Base-by-base conservation (phyloP, 805 yeast genomes). In the Wilhelminamyces savonicus region DNA sequence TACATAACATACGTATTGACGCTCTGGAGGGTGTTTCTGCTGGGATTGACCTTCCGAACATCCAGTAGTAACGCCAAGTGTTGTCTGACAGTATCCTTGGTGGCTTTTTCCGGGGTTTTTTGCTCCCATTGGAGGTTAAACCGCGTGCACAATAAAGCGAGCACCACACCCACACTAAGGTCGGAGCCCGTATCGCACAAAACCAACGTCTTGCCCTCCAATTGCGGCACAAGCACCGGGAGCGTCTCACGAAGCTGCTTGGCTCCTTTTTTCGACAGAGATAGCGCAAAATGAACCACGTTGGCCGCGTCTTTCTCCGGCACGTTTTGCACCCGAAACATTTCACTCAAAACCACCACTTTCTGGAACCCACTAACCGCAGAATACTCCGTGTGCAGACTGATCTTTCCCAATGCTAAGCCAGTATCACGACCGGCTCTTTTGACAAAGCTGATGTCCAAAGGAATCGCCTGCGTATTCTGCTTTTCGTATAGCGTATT, bases 1-100 rank as follows among this genome's bases (percentile, higher is more conserved):
- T n/a, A 17, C 42, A 80, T 71, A 18, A 80, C 40, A 36, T 39
- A 73, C 2, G 76, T 53, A 38, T 84, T 81, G 2, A 82, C 75
- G 17, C 88, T 71, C 41, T 80, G 87, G 23, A 84, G 57, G 0
- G 94, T 81, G 8, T 84, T 77, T 28, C 95, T 61, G 32, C 87
- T 77, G 0, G 95, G 94, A 36, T 84, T 82, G 4, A 72, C 73
- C 23, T 67, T 71, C n/a, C 70, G 49, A 6, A 57, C 50, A 3
- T 66, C 54, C 12, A 70, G 60, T 3, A 85, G 43, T 26, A 50
- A 50, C 3, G 76, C 69, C 18, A 85, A 54, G 31, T 81, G 78
- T 34, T 66, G 66, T 32, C 76, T 69, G 11, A 82, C 68, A 7
- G 62, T 50, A 16, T 66, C 74, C 46, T 82, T 82, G 16, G 69